Conservation (phyloP, 495 filamentous ascomycete genomes). For the Cenococcum geophilum region DNA sequence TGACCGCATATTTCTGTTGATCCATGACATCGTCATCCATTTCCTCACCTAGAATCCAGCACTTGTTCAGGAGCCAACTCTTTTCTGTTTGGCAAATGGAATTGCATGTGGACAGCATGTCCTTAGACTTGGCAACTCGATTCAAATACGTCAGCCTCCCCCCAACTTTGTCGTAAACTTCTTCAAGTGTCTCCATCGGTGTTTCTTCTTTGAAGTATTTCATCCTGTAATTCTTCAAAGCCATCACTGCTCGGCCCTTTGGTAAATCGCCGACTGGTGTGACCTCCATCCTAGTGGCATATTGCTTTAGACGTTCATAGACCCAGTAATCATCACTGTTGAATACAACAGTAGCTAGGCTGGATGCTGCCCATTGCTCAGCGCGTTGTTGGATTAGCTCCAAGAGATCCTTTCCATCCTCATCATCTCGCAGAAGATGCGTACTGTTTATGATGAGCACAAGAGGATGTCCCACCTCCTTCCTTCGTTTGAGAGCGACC, state of each 20-base stretch:
- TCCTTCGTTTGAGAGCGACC: slow-evolving; percentile 63
- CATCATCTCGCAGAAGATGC: slow-evolving; percentile 84
- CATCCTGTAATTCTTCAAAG: slow-evolving; percentile 66
- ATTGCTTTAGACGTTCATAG: slow-evolving; percentile 84
- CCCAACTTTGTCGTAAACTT: slow-evolving; percentile 79
- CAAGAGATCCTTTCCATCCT: slow-evolving; percentile 81
- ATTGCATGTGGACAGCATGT: slow-evolving; percentile 74
- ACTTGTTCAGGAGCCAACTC: slow-evolving; percentile 89
- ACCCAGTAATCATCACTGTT: slow-evolving; percentile 98
- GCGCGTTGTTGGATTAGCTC: slow-evolving; percentile 94
- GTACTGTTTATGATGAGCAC: slow-evolving; percentile 86
- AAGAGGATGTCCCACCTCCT: slow-evolving; percentile 57
- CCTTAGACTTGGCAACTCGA: slow-evolving; percentile 69
- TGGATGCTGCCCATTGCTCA: slow-evolving; percentile 88
- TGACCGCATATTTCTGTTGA: slow-evolving; percentile 87
- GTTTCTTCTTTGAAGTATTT: slow-evolving; percentile 60
- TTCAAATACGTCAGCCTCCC: slow-evolving; percentile 82
- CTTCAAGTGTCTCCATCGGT: slow-evolving; percentile 51
- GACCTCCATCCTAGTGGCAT: slow-evolving; percentile 87
- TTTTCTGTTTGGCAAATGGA: slow-evolving; percentile 76
- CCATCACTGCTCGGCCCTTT: slow-evolving; percentile 65
- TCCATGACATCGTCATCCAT: slow-evolving; percentile 99
- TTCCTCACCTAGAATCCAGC: slow-evolving; percentile 82
- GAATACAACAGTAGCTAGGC: slow-evolving; percentile 81
- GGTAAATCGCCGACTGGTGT: slow-evolving; percentile 74